Percentiles rank a stretch among this genome's conserved stretches.
These are phyloP conservation scores for Ambrosia hybrid DNA, from an alignment of 140 eudicot species.

Conservation along the genomic window DNA sequence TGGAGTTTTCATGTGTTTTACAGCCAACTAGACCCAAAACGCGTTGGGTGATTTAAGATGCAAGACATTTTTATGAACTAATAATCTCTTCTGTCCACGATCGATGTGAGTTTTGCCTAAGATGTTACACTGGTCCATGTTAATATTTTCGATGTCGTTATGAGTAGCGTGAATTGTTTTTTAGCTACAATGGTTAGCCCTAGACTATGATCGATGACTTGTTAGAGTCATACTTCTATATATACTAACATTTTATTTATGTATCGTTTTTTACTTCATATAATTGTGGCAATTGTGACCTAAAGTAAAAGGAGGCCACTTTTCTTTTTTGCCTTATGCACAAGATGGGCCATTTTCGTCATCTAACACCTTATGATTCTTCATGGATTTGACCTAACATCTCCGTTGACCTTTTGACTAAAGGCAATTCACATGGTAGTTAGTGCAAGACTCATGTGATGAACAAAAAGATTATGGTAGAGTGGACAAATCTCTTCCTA, in stretches of 20 bases:
- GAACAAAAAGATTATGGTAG: slow-evolving; percentile 12
- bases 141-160: not conserved
- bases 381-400: slow-evolving; percentile 35
- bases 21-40: no score
- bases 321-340: slow-evolving; percentile 23
- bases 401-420: slow-evolving; percentile 35
- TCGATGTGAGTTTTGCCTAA: no score
- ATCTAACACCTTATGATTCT: slow-evolving; percentile 30
- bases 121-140: no score
- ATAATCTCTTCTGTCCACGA: no score
- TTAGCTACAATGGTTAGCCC: not conserved
- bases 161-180: not conserved
- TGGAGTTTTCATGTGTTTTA: no score
- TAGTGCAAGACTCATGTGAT: slow-evolving; percentile 35
- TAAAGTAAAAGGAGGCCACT: slow-evolving; percentile 6
- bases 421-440: slow-evolving; percentile 31
- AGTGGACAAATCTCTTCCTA: slow-evolving; percentile 20
- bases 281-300: slow-evolving; percentile 8
- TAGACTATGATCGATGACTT: not conserved
- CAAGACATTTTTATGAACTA: no score
- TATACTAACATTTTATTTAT: no score
- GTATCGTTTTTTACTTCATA: slow-evolving; percentile 10
- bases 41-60: no score
- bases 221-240: no score
- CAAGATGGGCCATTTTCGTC: slow-evolving; percentile 32